Evolutionary conservation across 2,329 filamentous ascomycete genomes (phyloP).

Genomic region (Capronia coronata): DNA sequence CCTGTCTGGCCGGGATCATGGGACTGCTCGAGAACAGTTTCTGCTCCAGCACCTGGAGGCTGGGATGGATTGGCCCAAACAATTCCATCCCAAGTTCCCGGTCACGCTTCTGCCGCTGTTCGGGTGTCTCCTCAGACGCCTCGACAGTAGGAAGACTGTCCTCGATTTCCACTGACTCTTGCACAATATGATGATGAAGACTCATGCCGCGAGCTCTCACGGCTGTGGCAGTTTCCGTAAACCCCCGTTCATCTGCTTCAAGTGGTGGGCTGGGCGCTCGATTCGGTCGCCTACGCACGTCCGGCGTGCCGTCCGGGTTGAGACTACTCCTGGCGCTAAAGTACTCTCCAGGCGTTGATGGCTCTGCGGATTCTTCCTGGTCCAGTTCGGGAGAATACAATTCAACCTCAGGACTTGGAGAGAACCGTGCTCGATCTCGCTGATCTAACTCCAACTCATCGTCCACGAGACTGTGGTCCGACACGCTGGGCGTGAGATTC

Average conservation of each 20-base stretch:
- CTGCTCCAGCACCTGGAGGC: constrained; percentile 45
- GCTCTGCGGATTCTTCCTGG: constrained; percentile 54
- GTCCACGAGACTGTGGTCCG: constrained; percentile 63
- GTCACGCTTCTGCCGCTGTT: constrained; percentile 43
- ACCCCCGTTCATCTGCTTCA: constrained; percentile 92
- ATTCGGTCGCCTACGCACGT: constrained; percentile 40
- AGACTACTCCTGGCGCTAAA: constrained; percentile 49
- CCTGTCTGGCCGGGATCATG: constrained; percentile 25
- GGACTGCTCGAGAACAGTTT: constrained; percentile 36
- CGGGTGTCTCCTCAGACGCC: constrained; percentile 29
- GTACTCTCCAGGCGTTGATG: constrained; percentile 57
- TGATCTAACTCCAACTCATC: constrained; percentile 60
- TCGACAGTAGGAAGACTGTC: constrained; percentile 33
- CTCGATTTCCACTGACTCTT: constrained; percentile 33
- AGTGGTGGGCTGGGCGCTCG: constrained; percentile 79
- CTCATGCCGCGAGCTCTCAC: constrained; percentile 56
- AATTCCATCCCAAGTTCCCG: constrained; percentile 31
- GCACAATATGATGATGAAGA: constrained; percentile 36
- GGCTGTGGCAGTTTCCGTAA: constrained; percentile 87
- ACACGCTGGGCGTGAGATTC: constrained; percentile 78
- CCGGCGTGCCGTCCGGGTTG: constrained; percentile 30
- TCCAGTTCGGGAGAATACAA: constrained; percentile 82
- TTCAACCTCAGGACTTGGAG: constrained; percentile 88
- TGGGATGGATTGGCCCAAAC: constrained; percentile 42
- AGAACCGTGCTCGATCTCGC: constrained; percentile 60